A percentile compares a stretch with the other conserved stretches of the same genome.
These are phyloP conservation scores for Taiozyma sp. DNA, from an alignment of 1,139 yeast species.

Conservation along the genomic window DNA sequence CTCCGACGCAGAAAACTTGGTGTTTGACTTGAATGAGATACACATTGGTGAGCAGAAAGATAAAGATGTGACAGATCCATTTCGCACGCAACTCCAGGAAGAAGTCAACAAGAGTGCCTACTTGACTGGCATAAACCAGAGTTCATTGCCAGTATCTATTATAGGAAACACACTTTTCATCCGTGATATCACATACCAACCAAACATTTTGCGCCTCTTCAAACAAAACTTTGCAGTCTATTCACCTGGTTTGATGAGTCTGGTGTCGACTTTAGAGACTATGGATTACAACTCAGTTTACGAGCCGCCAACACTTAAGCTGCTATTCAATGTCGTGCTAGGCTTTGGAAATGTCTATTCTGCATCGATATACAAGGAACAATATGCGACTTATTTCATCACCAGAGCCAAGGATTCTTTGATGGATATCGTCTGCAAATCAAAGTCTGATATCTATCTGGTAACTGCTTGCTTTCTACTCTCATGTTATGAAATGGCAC, in stretches of 20 bases:
- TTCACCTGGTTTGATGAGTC: constrained; percentile 11
- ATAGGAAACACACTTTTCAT: constrained; percentile 13
- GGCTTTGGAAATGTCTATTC: constrained; percentile 23
- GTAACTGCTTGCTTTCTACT: constrained; percentile 22
- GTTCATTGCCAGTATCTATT: constrained; percentile 11
- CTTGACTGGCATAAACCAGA: neutral
- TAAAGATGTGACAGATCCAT: neutral
- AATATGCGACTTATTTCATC: constrained; percentile 15
- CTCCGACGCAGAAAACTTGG: neutral
- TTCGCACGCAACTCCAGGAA: constrained; percentile 6
- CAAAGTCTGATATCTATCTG: constrained; percentile 19
- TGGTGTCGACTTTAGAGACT: constrained; percentile 6
- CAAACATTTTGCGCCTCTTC: constrained; percentile 15
- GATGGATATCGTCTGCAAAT: constrained; percentile 18
- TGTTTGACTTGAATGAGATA: neutral
- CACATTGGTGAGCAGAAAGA: neutral
- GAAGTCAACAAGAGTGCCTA: neutral
- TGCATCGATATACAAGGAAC: constrained; percentile 10
- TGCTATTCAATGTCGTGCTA: constrained; percentile 19
- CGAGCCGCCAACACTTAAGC: constrained; percentile 16
- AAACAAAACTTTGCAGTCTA: constrained; percentile 14
- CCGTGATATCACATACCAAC: constrained; percentile 17
- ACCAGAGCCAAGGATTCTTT: constrained; percentile 22
- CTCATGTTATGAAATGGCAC: constrained; percentile 26
- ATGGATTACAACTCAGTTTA: constrained; percentile 13